These are phyloP conservation scores for Neoscytalidium dimidiatum DNA, from an alignment of 2,329 filamentous ascomycete species.

Conservation along the genomic window DNA sequence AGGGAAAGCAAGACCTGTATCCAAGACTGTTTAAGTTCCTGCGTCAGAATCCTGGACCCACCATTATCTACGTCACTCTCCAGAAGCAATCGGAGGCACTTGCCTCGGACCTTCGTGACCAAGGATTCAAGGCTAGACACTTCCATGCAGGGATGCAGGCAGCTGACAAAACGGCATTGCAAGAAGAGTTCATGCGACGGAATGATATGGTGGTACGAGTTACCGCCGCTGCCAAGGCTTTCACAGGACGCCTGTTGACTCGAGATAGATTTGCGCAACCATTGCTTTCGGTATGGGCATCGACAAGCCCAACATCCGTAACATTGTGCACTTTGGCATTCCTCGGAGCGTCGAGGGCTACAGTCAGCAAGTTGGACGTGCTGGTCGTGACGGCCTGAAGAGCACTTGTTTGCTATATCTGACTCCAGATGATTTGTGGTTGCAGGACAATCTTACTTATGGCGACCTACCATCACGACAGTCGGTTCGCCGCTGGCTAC, in stretches of 20 bases:
- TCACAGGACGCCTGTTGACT: neutral
- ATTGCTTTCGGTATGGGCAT: constrained; percentile 65
- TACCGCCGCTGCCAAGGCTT: neutral
- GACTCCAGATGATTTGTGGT: constrained; percentile 58
- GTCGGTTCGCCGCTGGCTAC: constrained; percentile 52
- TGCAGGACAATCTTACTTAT: constrained; percentile 61
- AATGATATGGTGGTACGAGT: constrained; percentile 40
- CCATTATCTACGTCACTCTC: constrained; percentile 62
- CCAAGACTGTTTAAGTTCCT: constrained; percentile 53
- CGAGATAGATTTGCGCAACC: constrained; percentile 48
- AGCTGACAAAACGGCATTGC: constrained; percentile 47
- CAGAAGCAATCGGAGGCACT: constrained; percentile 56
- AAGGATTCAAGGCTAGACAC: constrained; percentile 46
- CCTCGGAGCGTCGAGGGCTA: constrained; percentile 58
- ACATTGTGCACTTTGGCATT: constrained; percentile 56
- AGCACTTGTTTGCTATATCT: constrained; percentile 62
- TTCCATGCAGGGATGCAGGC: constrained; percentile 57
- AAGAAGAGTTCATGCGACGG: constrained; percentile 55
- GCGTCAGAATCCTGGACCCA: constrained; percentile 53
- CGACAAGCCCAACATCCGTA: constrained; percentile 58
- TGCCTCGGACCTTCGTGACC: constrained; percentile 38
- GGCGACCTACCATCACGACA: constrained; percentile 59
- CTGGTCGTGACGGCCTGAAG: constrained; percentile 54
- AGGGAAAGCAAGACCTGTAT: constrained; percentile 48
- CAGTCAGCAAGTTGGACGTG: constrained; percentile 59